A percentile compares a stretch with the other conserved stretches of the same genome.
phyloP scores from a whole-genome alignment of 2,329 filamentous ascomycete genomes.

The Byssoonygena ceratinophila region DNA sequence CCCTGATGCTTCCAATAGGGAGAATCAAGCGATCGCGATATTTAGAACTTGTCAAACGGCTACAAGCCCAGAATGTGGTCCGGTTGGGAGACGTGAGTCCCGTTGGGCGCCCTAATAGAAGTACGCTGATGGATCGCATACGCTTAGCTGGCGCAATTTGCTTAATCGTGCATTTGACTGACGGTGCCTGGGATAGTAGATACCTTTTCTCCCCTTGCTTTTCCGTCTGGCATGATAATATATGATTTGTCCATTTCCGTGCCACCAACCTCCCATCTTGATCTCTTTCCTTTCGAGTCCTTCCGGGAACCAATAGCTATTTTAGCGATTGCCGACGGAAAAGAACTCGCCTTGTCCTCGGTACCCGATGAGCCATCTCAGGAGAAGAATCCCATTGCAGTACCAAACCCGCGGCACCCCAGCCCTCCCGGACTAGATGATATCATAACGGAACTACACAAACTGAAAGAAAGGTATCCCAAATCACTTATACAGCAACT shows the following conservation, averaged over 20 bases:
- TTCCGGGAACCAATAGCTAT: slow-evolving; percentile 76
- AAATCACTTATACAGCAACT: slow-evolving; percentile 68
- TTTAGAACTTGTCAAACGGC: slow-evolving; percentile 61
- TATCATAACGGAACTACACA: slow-evolving; percentile 54
- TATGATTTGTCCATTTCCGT: slow-evolving; percentile 77
- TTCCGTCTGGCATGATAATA: slow-evolving; percentile 73
- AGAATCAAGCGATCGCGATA: slow-evolving; percentile 76
- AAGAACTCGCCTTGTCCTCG: slow-evolving; percentile 44
- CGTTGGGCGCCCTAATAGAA: slow-evolving; percentile 74
- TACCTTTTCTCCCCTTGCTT: slow-evolving; percentile 86
- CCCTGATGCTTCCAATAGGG: slow-evolving; percentile 75
- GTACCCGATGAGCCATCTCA: slow-evolving; percentile 2
- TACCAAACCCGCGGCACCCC: neutral
- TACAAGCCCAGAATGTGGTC: slow-evolving; percentile 70
- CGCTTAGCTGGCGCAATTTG: slow-evolving; percentile 10
- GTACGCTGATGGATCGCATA: slow-evolving; percentile 41
- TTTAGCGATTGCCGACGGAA: slow-evolving; percentile 73
- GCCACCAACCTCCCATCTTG: slow-evolving; percentile 66
- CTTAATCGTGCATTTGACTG: neutral
- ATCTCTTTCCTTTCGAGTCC: slow-evolving; percentile 78
- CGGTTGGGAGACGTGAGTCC: slow-evolving; percentile 76
- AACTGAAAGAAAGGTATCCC: slow-evolving; percentile 60
- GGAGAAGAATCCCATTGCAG: neutral
- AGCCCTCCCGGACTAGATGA: slow-evolving; percentile 24
- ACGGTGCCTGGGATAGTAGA: slow-evolving; percentile 43